Conservation (phyloP, 106 monocot species). For the Ottelia alismoides region DNA sequence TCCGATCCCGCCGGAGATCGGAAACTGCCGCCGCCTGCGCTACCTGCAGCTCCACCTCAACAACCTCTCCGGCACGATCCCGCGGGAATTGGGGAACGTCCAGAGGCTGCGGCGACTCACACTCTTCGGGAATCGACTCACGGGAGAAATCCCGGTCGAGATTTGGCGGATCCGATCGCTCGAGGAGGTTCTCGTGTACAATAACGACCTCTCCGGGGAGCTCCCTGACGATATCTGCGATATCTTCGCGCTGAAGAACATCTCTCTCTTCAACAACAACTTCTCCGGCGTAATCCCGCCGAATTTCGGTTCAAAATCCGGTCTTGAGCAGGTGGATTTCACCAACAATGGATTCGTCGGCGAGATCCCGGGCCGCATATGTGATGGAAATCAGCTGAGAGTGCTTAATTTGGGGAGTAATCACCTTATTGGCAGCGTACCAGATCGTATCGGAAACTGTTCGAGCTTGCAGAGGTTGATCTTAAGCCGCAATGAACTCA, state of each 20-base stretch:
- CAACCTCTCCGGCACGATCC: conserved; percentile 49
- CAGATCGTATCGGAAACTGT: conserved; percentile 40
- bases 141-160: conserved; percentile 52
- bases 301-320: conserved; percentile 41
- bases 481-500: conserved; percentile 2
- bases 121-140: conserved; percentile 47
- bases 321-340: conserved; percentile 40
- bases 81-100: conserved; percentile 45
- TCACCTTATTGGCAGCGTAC: conserved; percentile 46
- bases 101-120: conserved; percentile 24
- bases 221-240: conserved; percentile 40
- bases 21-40: background rate
- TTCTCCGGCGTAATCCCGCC: conserved; percentile 64
- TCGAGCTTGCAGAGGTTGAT: conserved; percentile 44
- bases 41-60: conserved; percentile 16
- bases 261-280: conserved; percentile 50
- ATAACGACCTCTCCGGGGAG: conserved; percentile 46
- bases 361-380: conserved; percentile 49
- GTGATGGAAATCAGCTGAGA: conserved; percentile 27
- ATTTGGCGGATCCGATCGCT: conserved; percentile 56
- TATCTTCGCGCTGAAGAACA: conserved; percentile 42
- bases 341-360: conserved; percentile 54
- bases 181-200: conserved; percentile 35
- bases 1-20: conserved; percentile 2
- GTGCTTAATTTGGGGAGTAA: conserved; percentile 46